These are phyloP conservation scores for Escovopsis sp. DNA, from an alignment of 2,329 filamentous ascomycete genomes.

Conservation along the genomic window DNA sequence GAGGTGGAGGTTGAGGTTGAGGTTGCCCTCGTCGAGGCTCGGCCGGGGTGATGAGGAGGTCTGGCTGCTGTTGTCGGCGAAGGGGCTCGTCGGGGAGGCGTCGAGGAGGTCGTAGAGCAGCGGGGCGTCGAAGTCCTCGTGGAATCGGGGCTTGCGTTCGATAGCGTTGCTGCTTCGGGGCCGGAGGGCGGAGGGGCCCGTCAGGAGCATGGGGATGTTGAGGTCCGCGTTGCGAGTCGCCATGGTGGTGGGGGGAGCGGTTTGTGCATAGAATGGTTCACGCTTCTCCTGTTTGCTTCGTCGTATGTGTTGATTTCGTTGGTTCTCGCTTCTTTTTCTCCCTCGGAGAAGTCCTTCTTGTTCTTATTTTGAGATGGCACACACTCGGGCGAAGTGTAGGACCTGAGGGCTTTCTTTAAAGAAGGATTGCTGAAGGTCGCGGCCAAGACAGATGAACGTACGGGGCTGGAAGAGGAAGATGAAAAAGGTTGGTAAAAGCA, in stretches of 20 bases:
- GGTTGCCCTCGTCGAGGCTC: background rate
- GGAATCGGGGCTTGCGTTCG: constrained; percentile 21
- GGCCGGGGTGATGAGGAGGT: constrained; percentile 7
- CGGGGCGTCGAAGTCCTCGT: constrained; percentile 23
- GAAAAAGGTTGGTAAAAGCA: too few species aligned
- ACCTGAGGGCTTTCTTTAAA: too few species aligned
- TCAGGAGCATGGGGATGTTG: constrained; percentile 12
- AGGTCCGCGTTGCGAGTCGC: constrained; percentile 14
- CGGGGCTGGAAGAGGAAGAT: too few species aligned
- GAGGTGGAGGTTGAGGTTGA: background rate
- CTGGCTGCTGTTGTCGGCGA: constrained; percentile 13
- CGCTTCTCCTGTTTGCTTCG: too few species aligned
- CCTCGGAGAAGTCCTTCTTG: too few species aligned
- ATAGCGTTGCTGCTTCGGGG: constrained; percentile 5
- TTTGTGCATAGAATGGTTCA: background rate
- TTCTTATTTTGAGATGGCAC: too few species aligned
- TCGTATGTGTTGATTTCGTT: background rate
- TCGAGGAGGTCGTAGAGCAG: constrained; percentile 21
- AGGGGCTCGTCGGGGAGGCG: constrained; percentile 14
- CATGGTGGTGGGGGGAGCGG: constrained; percentile 7
- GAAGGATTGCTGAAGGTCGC: too few species aligned
- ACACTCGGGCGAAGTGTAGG: too few species aligned
- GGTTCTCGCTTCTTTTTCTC: too few species aligned
- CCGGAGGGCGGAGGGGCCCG: constrained; percentile 6
- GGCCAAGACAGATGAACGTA: too few species aligned